phyloP scores from a whole-genome alignment of 371 early-diverging fungal genomes.

The Batkoa obscura region DNA sequence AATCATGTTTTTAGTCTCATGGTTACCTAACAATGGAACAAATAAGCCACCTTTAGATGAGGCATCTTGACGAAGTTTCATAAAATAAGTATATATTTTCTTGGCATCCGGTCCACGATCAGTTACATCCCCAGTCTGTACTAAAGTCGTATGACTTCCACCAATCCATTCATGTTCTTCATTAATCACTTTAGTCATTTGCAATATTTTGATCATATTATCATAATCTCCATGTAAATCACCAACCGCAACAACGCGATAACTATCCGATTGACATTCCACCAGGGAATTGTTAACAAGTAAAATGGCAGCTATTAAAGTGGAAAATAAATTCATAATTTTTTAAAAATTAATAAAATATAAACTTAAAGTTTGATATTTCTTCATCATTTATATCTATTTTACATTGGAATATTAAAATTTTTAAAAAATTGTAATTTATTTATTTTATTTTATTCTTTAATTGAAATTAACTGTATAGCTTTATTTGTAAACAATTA shows the following conservation, averaged over 20 bases:
- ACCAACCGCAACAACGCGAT: slow-evolving; percentile 52
- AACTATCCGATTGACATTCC: no score
- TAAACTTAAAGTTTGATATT: no score
- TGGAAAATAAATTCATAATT: no score
- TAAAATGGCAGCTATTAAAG: no score
- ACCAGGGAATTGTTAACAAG: no score
- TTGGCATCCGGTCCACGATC: slow-evolving; percentile 61
- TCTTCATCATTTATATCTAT: no score
- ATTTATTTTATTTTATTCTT: no score
- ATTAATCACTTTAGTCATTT: slow-evolving; percentile 39
- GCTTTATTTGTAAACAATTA: no score
- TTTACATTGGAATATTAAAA: no score
- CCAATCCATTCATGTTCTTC: slow-evolving; percentile 38
- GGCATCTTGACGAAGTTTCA: slow-evolving; percentile 35
- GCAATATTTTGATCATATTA: slow-evolving; percentile 28
- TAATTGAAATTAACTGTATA: no score
- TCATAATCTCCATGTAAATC: slow-evolving; percentile 56
- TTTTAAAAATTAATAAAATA: no score
- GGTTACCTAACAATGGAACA: slow-evolving; percentile 34
- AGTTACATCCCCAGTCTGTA: slow-evolving; percentile 47
- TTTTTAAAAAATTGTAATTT: no score
- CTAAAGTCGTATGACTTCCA: slow-evolving; percentile 26
- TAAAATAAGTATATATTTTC: slow-evolving; percentile 31
- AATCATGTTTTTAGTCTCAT: slow-evolving; percentile 51
- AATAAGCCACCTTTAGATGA: slow-evolving; percentile 29